These are phyloP conservation scores for Colletotrichum truncatum DNA, from an alignment of 2,329 filamentous ascomycete genomes.

Conservation along the genomic window DNA sequence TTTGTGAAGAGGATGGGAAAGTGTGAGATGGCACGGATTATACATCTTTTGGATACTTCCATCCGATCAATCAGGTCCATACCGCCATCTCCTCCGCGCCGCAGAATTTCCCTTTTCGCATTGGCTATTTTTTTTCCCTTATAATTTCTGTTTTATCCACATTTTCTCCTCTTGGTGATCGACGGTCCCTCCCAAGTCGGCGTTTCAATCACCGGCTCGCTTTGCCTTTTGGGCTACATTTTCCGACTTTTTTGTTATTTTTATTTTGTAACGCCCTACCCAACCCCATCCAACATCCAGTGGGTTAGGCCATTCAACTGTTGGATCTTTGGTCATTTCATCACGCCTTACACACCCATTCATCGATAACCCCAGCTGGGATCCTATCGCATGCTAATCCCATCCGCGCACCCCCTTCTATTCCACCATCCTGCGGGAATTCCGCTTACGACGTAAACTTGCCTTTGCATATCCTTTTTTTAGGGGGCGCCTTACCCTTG, in stretches of 20 bases:
- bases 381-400: constrained; percentile 13
- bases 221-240: not conserved
- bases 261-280: not conserved
- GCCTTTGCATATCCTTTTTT: not conserved
- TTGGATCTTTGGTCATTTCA: not conserved
- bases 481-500: not conserved
- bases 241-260: not conserved
- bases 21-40: not conserved
- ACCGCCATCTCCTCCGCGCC: not conserved
- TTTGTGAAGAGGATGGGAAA: not conserved
- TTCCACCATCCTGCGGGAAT: constrained; percentile 28
- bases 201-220: constrained; percentile 2
- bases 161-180: constrained; percentile 27
- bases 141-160: constrained; percentile 24
- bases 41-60: not conserved
- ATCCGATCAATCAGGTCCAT: not conserved
- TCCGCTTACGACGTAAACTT: constrained; percentile 3
- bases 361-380: not conserved
- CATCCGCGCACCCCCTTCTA: constrained; percentile 1
- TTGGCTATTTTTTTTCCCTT: constrained; percentile 13
- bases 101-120: not conserved
- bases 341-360: constrained; percentile 6
- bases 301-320: not conserved
- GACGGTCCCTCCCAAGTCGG: constrained; percentile 5
- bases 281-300: not conserved